Evolutionary conservation across 2,329 filamentous ascomycete species (phyloP).

Genomic region (Domatiomyces catenatus): DNA sequence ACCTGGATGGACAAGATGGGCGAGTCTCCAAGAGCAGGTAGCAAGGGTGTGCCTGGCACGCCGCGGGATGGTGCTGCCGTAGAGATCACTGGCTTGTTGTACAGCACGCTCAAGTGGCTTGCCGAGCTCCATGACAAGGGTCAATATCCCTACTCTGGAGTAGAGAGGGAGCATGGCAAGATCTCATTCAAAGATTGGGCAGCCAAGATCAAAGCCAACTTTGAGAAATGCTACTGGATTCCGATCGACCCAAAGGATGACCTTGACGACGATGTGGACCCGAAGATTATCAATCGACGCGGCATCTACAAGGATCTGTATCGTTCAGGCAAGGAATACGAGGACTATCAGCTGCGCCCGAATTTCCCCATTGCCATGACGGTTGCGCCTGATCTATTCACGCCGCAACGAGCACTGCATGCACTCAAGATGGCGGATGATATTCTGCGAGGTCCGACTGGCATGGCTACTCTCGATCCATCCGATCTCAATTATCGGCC

Average conservation of each 20-base stretch:
- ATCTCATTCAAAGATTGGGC: constrained; percentile 72
- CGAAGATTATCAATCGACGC: constrained; percentile 65
- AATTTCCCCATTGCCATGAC: constrained; percentile 96
- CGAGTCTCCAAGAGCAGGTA: constrained; percentile 80
- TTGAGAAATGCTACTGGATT: constrained; percentile 85
- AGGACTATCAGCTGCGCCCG: constrained; percentile 88
- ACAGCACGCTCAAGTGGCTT: constrained; percentile 77
- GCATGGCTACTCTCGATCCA: constrained; percentile 92
- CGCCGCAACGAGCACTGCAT: constrained; percentile 58
- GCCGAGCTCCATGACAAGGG: constrained; percentile 50
- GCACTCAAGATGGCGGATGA: constrained; percentile 69
- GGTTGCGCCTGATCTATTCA: constrained; percentile 78
- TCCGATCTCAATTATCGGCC: constrained; percentile 84
- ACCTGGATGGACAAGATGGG: constrained; percentile 99
- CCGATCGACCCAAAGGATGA: constrained; percentile 49
- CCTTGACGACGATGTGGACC: constrained; percentile 53
- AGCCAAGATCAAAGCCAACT: constrained; percentile 61
- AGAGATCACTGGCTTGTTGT: constrained; percentile 85
- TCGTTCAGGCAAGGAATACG: constrained; percentile 82
- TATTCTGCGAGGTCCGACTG: constrained; percentile 67
- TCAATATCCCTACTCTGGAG: constrained; percentile 56
- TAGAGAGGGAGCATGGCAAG: constrained; percentile 47
- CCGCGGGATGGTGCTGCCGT: constrained; percentile 89
- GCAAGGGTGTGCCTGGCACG: constrained; percentile 88
- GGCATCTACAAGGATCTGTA: constrained; percentile 98